Conservation (phyloP, 805 yeast species). For the Candida xyloterini region DNA sequence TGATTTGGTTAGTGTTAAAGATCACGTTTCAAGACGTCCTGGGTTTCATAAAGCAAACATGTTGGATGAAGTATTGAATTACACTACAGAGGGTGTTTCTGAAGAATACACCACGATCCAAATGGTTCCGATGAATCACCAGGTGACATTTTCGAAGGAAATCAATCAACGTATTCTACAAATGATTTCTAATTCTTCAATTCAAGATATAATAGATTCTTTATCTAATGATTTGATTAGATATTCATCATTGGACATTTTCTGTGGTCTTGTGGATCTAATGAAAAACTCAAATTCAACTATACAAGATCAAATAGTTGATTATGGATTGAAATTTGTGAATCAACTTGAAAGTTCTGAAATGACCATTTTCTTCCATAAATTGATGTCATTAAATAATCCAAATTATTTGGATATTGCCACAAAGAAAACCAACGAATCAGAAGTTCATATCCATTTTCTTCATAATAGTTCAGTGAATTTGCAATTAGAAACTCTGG, state of each 20-base stretch:
- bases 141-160: conserved; percentile 4
- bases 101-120: neutral
- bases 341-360: conserved; percentile 8
- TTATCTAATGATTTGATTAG: conserved; percentile 1
- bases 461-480: conserved; percentile 11
- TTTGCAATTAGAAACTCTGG: conserved; percentile 9
- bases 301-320: conserved; percentile 5
- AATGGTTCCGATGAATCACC: neutral
- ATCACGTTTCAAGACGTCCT: conserved; percentile 12
- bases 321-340: conserved; percentile 5
- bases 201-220: conserved; percentile 1
- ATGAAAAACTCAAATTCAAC: neutral
- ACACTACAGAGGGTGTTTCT: conserved; percentile 4
- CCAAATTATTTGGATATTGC: conserved; percentile 2
- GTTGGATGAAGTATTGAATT: conserved; percentile 12
- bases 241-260: conserved; percentile 11
- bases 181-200: neutral
- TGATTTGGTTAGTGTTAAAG: conserved; percentile 19
- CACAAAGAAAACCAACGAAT: conserved; percentile 3
- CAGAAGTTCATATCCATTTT: neutral
- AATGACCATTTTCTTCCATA: conserved; percentile 7
- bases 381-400: conserved; percentile 5
- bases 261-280: conserved; percentile 5
- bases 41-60: conserved; percentile 8
- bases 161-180: neutral